Base-by-base conservation (phyloP, 129 eudicot species). In the Scalesia atractyloides region DNA sequence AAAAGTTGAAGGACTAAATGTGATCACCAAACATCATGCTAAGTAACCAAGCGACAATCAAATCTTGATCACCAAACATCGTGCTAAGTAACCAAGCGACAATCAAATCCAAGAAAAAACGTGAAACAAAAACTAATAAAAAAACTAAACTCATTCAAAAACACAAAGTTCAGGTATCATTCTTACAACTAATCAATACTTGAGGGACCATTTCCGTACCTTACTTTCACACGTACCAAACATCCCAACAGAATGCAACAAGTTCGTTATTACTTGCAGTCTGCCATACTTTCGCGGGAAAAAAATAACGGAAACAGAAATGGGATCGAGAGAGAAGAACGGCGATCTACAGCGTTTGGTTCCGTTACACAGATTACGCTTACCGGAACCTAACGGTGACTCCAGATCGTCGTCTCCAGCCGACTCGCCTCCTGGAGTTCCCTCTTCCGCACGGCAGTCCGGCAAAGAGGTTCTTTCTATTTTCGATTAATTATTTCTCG, bases 321-420 rank as follows among this genome's bases (percentile, higher is more conserved):
- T 85, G 88, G 82, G 72, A 86, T 74, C 77, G 64, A 76, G 82
- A 80, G 82, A 53, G 69, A 86, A 60, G 33, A 86, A 86, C 30
- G 78, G 82, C 61, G 97, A 88, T 88, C 85, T 84, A 7, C 92
- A 91, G 33, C 80, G 82, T 30, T 79, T 91, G 44, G 84, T 91
- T 49, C 90, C 97, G 6, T 69, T 76, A 30, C 72, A 79, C 19
- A 85, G 66, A 56, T 70, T 81, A 61, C 30, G 37, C 20, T 56
- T 72, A 71, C 8, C 84, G 7, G 70, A 64, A 20, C 57, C 49
- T 17, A 76, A 75, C 72, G 89, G 77, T 9, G 76, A 67, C 72
- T 63, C 89, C 37, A 84, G 84, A 69, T 77, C 87, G 8, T 68
- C 97, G 9, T 80, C 88, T 14, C 80, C 83, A 30, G 54, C 80